Evolutionary conservation across 345 rosid genomes (phyloP).

Genomic region (Salix viminalis): DNA sequence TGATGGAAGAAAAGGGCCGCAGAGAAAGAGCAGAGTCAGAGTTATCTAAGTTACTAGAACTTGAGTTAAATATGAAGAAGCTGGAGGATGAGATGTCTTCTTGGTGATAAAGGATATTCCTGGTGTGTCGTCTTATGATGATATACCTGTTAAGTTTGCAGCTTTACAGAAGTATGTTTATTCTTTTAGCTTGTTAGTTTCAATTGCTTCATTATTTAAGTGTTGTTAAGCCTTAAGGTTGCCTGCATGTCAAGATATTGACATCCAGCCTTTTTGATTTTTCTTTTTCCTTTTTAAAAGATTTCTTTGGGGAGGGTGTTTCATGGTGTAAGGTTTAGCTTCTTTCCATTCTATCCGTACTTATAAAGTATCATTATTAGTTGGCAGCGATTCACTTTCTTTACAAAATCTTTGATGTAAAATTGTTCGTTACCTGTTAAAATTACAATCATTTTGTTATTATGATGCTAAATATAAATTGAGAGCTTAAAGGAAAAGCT

Average conservation of each 20-base stretch:
- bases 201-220: neutral
- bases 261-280: neutral
- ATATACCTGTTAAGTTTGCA: conserved; percentile 57
- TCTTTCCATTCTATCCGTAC: neutral
- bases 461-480: neutral
- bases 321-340: neutral
- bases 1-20: conserved; percentile 69
- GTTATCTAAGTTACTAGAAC: conserved; percentile 50
- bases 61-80: conserved; percentile 45
- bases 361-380: neutral
- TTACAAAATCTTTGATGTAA: neutral
- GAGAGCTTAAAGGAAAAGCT: neutral
- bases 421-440: neutral
- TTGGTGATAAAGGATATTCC: conserved; percentile 69
- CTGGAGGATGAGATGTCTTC: conserved; percentile 76
- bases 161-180: conserved; percentile 67
- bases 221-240: neutral
- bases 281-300: neutral
- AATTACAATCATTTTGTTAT: neutral
- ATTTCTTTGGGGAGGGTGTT: neutral
- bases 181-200: conserved; percentile 10
- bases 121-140: conserved; percentile 66
- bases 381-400: neutral
- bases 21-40: conserved; percentile 74
- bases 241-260: neutral